Conservation (phyloP, 208 protist genomes). For the Naegleria gruberi region DNA sequence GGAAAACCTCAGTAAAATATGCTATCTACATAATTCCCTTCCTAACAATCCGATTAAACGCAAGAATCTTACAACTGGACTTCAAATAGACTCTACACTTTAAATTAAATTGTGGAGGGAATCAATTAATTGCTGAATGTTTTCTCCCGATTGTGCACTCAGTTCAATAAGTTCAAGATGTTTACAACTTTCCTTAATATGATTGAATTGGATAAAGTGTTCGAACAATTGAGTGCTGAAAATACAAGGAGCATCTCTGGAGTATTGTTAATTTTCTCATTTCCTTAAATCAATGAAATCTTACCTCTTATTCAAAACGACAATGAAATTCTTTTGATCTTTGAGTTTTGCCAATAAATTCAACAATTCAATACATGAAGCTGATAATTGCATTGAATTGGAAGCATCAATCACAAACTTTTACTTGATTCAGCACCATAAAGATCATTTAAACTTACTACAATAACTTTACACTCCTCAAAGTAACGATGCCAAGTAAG, state of each 20-base stretch:
- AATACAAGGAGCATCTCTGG: background rate
- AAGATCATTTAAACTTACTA: background rate
- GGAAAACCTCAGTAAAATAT: too few relatives aligned
- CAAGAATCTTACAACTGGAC: too few relatives aligned
- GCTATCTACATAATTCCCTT: too few relatives aligned
- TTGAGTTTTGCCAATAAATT: background rate
- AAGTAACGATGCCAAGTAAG: background rate
- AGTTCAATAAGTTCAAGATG: background rate
- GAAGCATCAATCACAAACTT: conserved; percentile 1
- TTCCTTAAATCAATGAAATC: background rate
- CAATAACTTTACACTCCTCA: background rate
- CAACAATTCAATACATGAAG: conserved; percentile 7
- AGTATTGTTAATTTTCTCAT: background rate
- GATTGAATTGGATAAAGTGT: background rate
- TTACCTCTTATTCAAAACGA: background rate
- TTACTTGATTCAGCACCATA: background rate
- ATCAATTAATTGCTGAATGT: background rate
- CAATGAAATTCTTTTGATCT: background rate
- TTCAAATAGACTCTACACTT: too few relatives aligned
- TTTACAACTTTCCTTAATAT: background rate
- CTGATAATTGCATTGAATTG: background rate
- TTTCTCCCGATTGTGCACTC: background rate
- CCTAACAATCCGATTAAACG: too few relatives aligned
- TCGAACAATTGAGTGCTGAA: background rate
- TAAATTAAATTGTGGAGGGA: background rate